Base-by-base conservation (phyloP, 169 alveolate genomes). In the Besnoitia besnoiti region DNA sequence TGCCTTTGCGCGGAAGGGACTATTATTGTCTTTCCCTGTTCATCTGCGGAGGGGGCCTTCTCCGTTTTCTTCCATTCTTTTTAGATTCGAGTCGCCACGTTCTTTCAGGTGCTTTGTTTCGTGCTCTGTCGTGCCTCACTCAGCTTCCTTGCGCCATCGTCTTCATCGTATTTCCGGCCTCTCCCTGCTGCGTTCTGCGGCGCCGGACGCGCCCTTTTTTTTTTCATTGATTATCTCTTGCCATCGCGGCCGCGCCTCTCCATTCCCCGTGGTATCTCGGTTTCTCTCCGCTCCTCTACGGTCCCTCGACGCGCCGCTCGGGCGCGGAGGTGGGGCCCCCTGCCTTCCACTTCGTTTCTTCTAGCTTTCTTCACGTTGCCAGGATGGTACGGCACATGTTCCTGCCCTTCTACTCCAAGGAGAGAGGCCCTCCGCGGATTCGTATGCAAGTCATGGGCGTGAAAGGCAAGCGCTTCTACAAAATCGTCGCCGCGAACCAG, bases 401-500 rank as follows among this genome's bases (percentile, higher is more conserved):
- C 39, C 85, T 93, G 47, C 94, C 95, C n/a, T 93, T 84, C 67
- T 93, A 49, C 89, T 89, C 94, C 27, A 93, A 93, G 62, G 90
- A 90, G 79, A 61, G 95, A 0, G 95, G 95, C 10, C 95, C 95
- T n/a, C 95, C 95, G 67, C 39, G 92, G 33, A 35, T 92, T 59
- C 95, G 95, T 19, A 76, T 92, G 90, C 95, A 92, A 47, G 80
- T 49, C 2, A 67, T 67, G 91, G 95, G 95, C 14, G 87, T 77
- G 40, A 85, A 88, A 88, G 97, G 97, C 3, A 82, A 93, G 16
- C 90, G 97, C 35, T 97, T 96, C 92, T 95, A 90, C 93, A 95
- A 96, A 94, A 82, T 97, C 82, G 98, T 97, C 14, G 98, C 96
- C 37, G 98, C 98, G 27, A 97, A 97, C 73, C 98, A 96, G 89